Conservation (phyloP, 805 yeast genomes). For the Zygosaccharomyces siamensis region DNA sequence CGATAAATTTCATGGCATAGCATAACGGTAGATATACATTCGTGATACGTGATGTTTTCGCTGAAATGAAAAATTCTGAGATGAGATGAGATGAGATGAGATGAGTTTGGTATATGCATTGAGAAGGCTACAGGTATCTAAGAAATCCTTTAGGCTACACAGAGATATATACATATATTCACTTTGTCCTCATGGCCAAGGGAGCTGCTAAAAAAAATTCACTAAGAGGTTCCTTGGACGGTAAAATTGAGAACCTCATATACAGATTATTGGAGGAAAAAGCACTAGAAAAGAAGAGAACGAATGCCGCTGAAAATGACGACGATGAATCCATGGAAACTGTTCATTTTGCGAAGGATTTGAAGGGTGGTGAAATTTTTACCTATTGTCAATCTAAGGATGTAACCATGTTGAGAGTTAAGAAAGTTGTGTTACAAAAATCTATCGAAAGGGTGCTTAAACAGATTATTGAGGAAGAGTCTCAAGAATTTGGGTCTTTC, state of each 20-base stretch:
- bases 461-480: conserved; percentile 56
- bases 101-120: not conserved
- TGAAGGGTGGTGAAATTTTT: conserved; percentile 48
- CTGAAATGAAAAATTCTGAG: conserved; percentile 1
- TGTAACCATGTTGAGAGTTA: conserved; percentile 61
- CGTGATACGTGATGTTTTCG: not conserved
- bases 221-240: conserved; percentile 42
- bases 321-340: conserved; percentile 29
- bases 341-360: conserved; percentile 59
- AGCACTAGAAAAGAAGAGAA: conserved; percentile 40
- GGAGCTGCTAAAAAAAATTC: conserved; percentile 26
- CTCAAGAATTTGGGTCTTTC: conserved; percentile 43
- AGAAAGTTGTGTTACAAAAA: conserved; percentile 57
- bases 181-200: conserved; percentile 31
- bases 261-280: conserved; percentile 56
- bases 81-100: conserved; percentile 5
- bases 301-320: conserved; percentile 13
- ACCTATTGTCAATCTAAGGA: conserved; percentile 61
- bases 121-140: not conserved
- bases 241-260: conserved; percentile 51
- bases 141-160: not conserved
- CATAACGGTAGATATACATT: not conserved
- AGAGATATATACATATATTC: not conserved
- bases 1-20: not conserved
- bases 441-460: conserved; percentile 57